A percentile compares a stretch with the other conserved stretches of the same genome.
These are phyloP conservation scores for Glycyrrhiza uralensis DNA, from an alignment of 306 rosid genomes.

Conservation along the genomic window DNA sequence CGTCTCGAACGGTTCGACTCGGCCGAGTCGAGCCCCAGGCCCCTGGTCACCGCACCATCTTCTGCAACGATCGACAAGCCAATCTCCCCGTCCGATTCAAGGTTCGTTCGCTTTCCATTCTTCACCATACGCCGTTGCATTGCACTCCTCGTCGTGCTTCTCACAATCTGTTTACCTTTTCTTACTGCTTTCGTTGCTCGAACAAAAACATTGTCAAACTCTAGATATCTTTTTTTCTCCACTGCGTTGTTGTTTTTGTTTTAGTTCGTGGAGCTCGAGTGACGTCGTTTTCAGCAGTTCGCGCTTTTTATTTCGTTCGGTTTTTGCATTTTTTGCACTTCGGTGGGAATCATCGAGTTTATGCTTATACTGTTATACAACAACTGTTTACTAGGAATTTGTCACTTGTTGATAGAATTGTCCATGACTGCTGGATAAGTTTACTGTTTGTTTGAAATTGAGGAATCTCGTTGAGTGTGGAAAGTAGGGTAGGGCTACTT, in stretches of 20 bases:
- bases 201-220: not conserved
- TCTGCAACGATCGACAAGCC: conserved; percentile 80
- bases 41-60: conserved; percentile 77
- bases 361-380: no score
- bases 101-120: conserved; percentile 50
- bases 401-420: not conserved
- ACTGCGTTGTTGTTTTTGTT: not conserved
- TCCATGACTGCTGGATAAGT: not conserved
- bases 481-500: not conserved
- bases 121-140: not conserved
- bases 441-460: not conserved
- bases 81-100: conserved; percentile 57
- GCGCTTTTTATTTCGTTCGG: not conserved
- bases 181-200: not conserved
- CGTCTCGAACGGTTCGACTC: conserved; percentile 58
- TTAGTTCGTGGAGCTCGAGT: not conserved
- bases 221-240: not conserved
- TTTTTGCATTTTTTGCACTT: not conserved
- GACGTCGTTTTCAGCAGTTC: not conserved
- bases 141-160: not conserved
- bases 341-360: not conserved
- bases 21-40: conserved; percentile 96
- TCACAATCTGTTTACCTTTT: not conserved
- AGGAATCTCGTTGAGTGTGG: not conserved
- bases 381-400: not conserved